These are phyloP conservation scores for Aspergillus arachidicola DNA, from an alignment of 2,329 filamentous ascomycete genomes.

Conservation along the genomic window DNA sequence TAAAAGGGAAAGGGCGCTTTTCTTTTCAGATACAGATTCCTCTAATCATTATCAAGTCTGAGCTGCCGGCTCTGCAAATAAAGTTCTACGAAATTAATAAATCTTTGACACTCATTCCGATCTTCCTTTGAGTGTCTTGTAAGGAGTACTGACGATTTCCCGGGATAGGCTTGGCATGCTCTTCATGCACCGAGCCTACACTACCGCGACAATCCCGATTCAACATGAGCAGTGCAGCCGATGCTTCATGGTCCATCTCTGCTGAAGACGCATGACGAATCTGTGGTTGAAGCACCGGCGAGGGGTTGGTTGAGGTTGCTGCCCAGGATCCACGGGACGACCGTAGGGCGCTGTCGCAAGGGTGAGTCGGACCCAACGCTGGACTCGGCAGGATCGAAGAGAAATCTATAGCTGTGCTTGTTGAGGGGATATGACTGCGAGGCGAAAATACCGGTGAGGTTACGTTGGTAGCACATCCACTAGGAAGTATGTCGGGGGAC, in stretches of 20 bases:
- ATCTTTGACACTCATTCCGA: conserved; percentile 60
- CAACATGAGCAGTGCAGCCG: conserved; percentile 83
- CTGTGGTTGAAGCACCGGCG: conserved; percentile 29
- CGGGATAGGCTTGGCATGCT: conserved; percentile 15
- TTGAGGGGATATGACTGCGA: conserved; percentile 29
- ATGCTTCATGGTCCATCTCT: conserved; percentile 75
- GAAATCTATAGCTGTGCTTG: conserved; percentile 26
- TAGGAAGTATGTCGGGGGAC: conserved; percentile 38
- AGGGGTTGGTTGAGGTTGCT: conserved; percentile 23
- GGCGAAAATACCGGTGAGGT: conserved; percentile 39
- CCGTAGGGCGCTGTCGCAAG: conserved; percentile 24
- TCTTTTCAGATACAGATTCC: not conserved
- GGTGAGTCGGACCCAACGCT: conserved; percentile 33
- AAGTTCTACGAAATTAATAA: conserved; percentile 51
- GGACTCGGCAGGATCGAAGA: conserved; percentile 40
- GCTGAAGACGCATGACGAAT: conserved; percentile 48
- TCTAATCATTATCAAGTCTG: not conserved
- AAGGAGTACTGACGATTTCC: conserved; percentile 5
- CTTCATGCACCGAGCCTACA: conserved; percentile 33
- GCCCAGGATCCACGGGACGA: conserved; percentile 27
- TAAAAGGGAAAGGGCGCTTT: not conserved
- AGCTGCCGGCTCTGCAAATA: conserved; percentile 4
- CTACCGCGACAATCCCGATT: conserved; percentile 72
- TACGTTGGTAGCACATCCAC: conserved; percentile 22
- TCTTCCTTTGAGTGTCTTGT: conserved; percentile 34